phyloP scores from a whole-genome alignment of 345 rosid species.

The Citrus trifoliata region DNA sequence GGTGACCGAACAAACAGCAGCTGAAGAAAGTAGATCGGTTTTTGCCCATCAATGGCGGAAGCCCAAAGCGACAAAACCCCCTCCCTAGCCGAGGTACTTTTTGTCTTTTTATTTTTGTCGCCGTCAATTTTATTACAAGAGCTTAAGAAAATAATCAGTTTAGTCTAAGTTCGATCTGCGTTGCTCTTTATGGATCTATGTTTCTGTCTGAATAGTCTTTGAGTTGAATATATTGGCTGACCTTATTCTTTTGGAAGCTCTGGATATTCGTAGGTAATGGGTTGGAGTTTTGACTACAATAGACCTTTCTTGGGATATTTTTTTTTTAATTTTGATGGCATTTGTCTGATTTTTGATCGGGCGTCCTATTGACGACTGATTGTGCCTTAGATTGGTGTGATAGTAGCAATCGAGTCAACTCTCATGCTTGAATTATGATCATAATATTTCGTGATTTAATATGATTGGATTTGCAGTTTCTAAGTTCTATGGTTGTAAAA shows the following conservation, averaged over 20 bases:
- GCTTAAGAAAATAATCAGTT: not conserved
- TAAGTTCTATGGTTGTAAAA: not conserved
- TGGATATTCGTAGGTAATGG: not conserved
- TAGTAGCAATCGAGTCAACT: not conserved
- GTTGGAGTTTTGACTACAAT: not conserved
- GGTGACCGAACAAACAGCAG: constrained; percentile 5
- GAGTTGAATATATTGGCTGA: not conserved
- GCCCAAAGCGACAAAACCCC: constrained; percentile 33
- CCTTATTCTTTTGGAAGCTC: not conserved
- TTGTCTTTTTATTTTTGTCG: not conserved
- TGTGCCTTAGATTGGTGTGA: not conserved
- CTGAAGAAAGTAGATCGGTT: constrained; percentile 18
- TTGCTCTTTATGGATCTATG: not conserved
- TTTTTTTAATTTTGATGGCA: not conserved
- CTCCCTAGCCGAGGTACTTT: constrained; percentile 67
- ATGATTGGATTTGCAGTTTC: not conserved
- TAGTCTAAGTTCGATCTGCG: not conserved
- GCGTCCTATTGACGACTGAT: not conserved
- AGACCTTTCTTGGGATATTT: not conserved
- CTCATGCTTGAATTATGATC: not conserved
- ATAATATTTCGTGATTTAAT: too few relatives aligned
- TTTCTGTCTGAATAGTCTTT: not conserved
- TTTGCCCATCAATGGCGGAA: constrained; percentile 63
- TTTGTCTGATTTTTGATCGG: not conserved
- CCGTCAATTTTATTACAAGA: not conserved